These are phyloP conservation scores for Phytopythium sindhum DNA, from an alignment of 352 stramenopile genomes.

Conservation along the genomic window DNA sequence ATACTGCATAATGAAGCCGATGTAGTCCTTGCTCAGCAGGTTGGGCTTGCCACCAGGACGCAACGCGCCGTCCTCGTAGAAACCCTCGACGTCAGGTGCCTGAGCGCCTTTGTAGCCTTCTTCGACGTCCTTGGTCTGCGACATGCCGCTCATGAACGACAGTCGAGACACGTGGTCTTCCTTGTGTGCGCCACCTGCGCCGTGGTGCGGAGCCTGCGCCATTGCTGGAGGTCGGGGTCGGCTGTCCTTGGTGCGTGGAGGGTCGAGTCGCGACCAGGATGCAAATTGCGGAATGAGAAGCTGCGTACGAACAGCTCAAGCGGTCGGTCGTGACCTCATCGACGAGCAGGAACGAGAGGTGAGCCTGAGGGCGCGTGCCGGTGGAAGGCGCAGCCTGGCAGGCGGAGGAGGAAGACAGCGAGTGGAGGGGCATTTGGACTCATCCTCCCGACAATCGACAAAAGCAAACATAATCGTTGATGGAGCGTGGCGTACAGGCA, in stretches of 20 bases:
- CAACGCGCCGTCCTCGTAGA: slow-evolving; percentile 33
- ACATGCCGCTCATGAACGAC: slow-evolving; percentile 19
- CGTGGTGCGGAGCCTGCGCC: background rate
- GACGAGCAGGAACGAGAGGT: no score
- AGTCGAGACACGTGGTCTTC: slow-evolving; percentile 16
- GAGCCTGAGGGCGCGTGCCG: no score
- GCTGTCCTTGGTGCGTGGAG: background rate
- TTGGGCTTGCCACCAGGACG: slow-evolving; percentile 33
- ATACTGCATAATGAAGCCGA: slow-evolving; percentile 47
- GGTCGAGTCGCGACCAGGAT: background rate
- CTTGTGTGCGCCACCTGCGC: background rate
- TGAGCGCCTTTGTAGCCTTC: slow-evolving; percentile 13
- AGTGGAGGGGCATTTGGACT: no score
- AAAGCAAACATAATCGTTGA: background rate
- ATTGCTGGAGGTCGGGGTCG: background rate
- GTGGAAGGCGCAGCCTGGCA: no score
- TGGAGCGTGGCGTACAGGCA: no score
- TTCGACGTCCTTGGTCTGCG: slow-evolving; percentile 20
- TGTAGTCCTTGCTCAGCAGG: slow-evolving; percentile 31
- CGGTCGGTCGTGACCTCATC: no score
- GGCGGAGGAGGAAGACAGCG: no score
- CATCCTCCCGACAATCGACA: background rate
- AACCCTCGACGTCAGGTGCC: slow-evolving; percentile 16
- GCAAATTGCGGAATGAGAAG: slow-evolving; percentile 2
- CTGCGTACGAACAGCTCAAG: background rate